Percentiles rank a stretch among this genome's conserved stretches.
These are phyloP conservation scores for Xylaria curta DNA, from an alignment of 495 filamentous ascomycete genomes.

Conservation along the genomic window DNA sequence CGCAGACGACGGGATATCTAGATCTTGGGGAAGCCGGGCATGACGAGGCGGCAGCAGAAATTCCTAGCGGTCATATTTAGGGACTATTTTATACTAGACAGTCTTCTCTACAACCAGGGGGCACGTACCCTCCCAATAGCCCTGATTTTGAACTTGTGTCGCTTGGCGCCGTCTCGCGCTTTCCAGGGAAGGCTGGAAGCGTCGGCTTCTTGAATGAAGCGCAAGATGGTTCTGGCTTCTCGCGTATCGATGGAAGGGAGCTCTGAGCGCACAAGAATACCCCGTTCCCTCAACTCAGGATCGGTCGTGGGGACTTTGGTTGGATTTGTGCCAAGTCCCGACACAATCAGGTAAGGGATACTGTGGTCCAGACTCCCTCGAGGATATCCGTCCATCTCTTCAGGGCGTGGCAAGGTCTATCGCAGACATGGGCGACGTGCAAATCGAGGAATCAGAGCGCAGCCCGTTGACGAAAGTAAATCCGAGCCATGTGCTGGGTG, in stretches of 20 bases:
- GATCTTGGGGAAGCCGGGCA: conserved; percentile 56
- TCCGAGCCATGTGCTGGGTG: conserved; percentile 6
- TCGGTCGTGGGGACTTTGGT: conserved; percentile 44
- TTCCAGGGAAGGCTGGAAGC: conserved; percentile 67
- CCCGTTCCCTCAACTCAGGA: conserved; percentile 63
- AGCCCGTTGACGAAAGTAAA: conserved; percentile 2
- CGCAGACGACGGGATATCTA: conserved; percentile 50
- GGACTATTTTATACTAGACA: conserved; percentile 4
- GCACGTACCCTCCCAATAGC: conserved; percentile 78
- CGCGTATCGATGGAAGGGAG: conserved; percentile 68
- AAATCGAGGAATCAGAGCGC: conserved; percentile 21
- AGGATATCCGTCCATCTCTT: conserved; percentile 85
- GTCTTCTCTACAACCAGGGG: not conserved
- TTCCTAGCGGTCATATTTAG: conserved; percentile 46
- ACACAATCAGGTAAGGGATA: conserved; percentile 78
- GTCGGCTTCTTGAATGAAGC: conserved; percentile 71
- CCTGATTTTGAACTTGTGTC: conserved; percentile 68
- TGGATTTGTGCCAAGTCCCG: conserved; percentile 64
- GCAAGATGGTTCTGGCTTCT: conserved; percentile 69
- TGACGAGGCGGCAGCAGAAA: conserved; percentile 57
- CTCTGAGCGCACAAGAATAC: conserved; percentile 68
- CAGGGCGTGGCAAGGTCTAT: conserved; percentile 14
- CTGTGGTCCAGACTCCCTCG: conserved; percentile 80
- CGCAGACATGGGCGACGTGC: conserved; percentile 19
- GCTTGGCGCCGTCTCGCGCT: conserved; percentile 48